phyloP scores from a whole-genome alignment of 2,329 filamentous ascomycete species.

The Curvularia spicifera region DNA sequence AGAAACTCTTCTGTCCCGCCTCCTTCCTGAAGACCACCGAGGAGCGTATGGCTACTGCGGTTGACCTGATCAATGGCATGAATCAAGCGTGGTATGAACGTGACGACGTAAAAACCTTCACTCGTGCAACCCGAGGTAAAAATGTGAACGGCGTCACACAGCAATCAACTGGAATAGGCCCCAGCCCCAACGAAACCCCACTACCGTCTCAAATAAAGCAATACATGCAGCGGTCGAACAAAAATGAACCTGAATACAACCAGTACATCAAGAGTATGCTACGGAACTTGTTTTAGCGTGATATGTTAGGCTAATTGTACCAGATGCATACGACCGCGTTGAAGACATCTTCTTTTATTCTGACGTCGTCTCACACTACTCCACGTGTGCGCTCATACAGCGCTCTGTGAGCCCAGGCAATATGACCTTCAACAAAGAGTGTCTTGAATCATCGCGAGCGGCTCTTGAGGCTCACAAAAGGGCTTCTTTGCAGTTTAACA shows the following conservation, averaged over 20 bases:
- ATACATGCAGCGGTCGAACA: constrained; percentile 8
- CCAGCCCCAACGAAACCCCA: constrained; percentile 34
- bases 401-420: constrained; percentile 42
- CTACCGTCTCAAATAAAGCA: constrained; percentile 31
- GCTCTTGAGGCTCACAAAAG: constrained; percentile 42
- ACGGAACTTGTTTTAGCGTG: not conserved
- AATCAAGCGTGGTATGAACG: constrained; percentile 40
- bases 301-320: not conserved
- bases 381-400: constrained; percentile 42
- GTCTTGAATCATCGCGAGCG: constrained; percentile 41
- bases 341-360: constrained; percentile 44
- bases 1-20: constrained; percentile 48
- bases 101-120: constrained; percentile 29
- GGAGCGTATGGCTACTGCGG: constrained; percentile 36
- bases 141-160: constrained; percentile 4
- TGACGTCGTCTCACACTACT: constrained; percentile 45
- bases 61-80: constrained; percentile 35
- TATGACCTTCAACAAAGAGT: constrained; percentile 40
- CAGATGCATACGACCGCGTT: constrained; percentile 26
- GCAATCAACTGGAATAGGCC: constrained; percentile 6
- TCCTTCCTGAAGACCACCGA: constrained; percentile 37
- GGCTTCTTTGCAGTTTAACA: constrained; percentile 41
- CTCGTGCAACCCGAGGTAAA: constrained; percentile 9
- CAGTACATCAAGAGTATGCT: constrained; percentile 24
- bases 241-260: constrained; percentile 5